These are phyloP conservation scores for Nakazawaea ernobii DNA, from an alignment of 805 yeast species.

Conservation along the genomic window DNA sequence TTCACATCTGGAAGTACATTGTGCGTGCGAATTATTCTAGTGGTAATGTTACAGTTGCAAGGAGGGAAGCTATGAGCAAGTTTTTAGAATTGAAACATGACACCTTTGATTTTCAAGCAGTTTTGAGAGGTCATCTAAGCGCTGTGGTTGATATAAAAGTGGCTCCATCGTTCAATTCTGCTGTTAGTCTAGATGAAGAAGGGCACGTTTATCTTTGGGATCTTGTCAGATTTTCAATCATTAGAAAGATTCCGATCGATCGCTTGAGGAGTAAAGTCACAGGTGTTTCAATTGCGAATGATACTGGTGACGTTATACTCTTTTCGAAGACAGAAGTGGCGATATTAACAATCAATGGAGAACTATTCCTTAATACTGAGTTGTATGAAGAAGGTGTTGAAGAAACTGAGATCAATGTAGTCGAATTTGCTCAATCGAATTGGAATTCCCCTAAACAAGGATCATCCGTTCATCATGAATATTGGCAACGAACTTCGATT, in stretches of 20 bases:
- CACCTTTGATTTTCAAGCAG: constrained; percentile 32
- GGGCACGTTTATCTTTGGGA: constrained; percentile 68
- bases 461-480: constrained; percentile 22
- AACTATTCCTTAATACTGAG: constrained; percentile 23
- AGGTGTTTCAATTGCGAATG: constrained; percentile 43
- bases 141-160: constrained; percentile 40
- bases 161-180: constrained; percentile 46
- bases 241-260: constrained; percentile 30
- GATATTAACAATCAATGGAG: constrained; percentile 47
- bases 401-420: constrained; percentile 11
- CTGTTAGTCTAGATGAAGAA: constrained; percentile 46
- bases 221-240: constrained; percentile 41
- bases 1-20: constrained; percentile 50
- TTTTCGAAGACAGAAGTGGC: constrained; percentile 23
- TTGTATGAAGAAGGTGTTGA: constrained; percentile 17
- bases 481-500: constrained; percentile 31
- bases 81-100: constrained; percentile 13
- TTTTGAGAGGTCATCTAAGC: constrained; percentile 54
- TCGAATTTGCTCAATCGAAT: constrained; percentile 17
- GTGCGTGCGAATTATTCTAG: neutral
- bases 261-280: constrained; percentile 14
- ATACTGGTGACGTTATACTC: constrained; percentile 47
- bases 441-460: constrained; percentile 8
- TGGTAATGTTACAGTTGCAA: neutral
- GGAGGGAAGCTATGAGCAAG: constrained; percentile 1